phyloP scores from a whole-genome alignment of 164 flowering plant genomes.

The Piper betle region DNA sequence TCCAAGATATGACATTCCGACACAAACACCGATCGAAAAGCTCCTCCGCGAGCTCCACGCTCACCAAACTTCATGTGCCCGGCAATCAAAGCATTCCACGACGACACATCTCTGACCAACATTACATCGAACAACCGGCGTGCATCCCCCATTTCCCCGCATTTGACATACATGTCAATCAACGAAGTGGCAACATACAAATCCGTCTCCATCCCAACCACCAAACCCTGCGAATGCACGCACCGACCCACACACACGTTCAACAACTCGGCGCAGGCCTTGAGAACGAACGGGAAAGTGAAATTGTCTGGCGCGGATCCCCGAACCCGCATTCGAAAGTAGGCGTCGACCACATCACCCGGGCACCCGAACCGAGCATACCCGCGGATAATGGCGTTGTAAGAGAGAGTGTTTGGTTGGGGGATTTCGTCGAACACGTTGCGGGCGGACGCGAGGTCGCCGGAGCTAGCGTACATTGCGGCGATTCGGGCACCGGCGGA shows the following conservation, averaged over 20 bases:
- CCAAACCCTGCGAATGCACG: background rate
- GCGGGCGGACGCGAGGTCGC: no score
- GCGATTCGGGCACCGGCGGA: background rate
- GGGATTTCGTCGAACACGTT: background rate
- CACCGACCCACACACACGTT: background rate
- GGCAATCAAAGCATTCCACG: constrained; percentile 56
- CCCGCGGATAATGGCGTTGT: background rate
- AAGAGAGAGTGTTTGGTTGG: background rate
- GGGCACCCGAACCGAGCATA: background rate
- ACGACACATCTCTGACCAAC: constrained; percentile 33
- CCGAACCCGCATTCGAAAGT: background rate
- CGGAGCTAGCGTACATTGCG: background rate
- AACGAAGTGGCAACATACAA: background rate
- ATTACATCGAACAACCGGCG: constrained; percentile 50
- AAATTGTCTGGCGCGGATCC: background rate
- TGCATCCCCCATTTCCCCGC: constrained; percentile 16
- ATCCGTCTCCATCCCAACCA: background rate
- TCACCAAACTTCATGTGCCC: constrained; percentile 33
- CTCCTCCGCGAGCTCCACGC: constrained; percentile 18
- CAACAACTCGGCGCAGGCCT: background rate
- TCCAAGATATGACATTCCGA: constrained; percentile 42
- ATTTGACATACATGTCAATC: constrained; percentile 2
- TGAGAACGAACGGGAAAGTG: background rate
- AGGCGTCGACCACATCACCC: background rate
- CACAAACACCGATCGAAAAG: constrained; percentile 37